Evolutionary conservation across 345 rosid genomes (phyloP), one percentile per base, ranked within the genome.

Genomic region (Litchi chinensis): DNA sequence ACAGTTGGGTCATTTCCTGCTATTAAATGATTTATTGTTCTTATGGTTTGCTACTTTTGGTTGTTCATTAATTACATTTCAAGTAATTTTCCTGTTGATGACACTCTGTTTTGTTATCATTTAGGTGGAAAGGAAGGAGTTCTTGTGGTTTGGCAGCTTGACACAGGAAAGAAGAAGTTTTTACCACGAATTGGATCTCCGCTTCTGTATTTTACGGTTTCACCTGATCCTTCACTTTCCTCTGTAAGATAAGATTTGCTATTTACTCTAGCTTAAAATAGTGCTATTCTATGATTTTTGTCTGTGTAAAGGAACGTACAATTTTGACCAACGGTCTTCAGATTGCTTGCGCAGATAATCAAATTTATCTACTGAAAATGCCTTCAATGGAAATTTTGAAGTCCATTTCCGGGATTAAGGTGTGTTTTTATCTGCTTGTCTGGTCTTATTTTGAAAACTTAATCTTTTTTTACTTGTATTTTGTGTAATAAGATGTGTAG

Each of bases 91-190:
- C 39, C 48, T 46, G 74, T 60, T 68, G 32, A 10, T 76, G 40
- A 75, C 48, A 8, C 54, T 65, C 39, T 39, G 19, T 76, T 74
- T 60, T 77, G 26, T 79, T 59, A 39, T 40, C 78, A 21, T 83
- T 76, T 84, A 94, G 99, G 99, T 82, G 99, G 99, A 76, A 91
- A 87, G 76, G 99, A 96, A 91, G 99, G 99, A 41, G 99, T 94
- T 67, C 93, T 96, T 74, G 99, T 96, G 44, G 98, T 94, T 79
- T 96, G 99, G 98, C 98, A 91, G 81, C 77, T 96, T 75, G 98
- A 96, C 81, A 90, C 98, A 0, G 97, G 99, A 85, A 94, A 91
- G 90, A 94, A 96, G 91, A 96, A 93, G 46, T 96, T 89, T 73
- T 82, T 96, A 79, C 99, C 99, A 24, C 86, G 99, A 69, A 91